phyloP scores from a whole-genome alignment of 345 rosid genomes.

The Fremontodendron californicum region DNA sequence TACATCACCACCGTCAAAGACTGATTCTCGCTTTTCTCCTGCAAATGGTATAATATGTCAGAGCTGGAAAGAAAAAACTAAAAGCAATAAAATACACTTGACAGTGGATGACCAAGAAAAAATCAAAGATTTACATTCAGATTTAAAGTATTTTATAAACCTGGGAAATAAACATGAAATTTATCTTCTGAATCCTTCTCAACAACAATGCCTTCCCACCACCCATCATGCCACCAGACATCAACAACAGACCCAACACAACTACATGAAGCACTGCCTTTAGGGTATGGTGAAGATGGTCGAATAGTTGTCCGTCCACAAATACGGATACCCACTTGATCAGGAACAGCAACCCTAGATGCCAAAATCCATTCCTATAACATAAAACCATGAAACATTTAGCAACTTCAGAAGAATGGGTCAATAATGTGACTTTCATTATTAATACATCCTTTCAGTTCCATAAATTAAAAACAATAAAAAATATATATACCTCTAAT shows the following conservation, averaged over 20 bases:
- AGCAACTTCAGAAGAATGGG: not conserved
- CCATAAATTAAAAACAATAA: not conserved
- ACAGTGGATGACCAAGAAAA: not conserved
- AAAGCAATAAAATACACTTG: not conserved
- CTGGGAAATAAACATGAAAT: slow-evolving; percentile 63
- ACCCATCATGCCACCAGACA: slow-evolving; percentile 81
- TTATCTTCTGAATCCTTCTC: slow-evolving; percentile 46
- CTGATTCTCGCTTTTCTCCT: slow-evolving; percentile 62
- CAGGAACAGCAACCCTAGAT: slow-evolving; percentile 48
- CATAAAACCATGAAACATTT: not conserved
- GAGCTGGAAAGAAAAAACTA: not conserved
- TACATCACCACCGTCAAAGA: slow-evolving; percentile 38
- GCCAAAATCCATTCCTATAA: slow-evolving; percentile 77
- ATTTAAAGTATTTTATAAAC: slow-evolving; percentile 33
- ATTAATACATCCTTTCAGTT: not conserved
- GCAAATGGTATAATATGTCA: slow-evolving; percentile 12
- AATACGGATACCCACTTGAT: slow-evolving; percentile 45
- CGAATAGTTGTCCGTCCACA: slow-evolving; percentile 54
- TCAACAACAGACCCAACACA: slow-evolving; percentile 67
- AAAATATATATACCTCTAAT: slow-evolving; percentile 44
- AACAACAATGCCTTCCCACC: slow-evolving; percentile 87
- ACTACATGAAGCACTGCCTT: slow-evolving; percentile 23
- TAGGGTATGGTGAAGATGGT: slow-evolving; percentile 28
- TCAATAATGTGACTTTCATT: not conserved
- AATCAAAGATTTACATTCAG: not conserved